Evolutionary conservation across 169 alveolate genomes (phyloP).

Genomic region (Besnoitia besnoiti): DNA sequence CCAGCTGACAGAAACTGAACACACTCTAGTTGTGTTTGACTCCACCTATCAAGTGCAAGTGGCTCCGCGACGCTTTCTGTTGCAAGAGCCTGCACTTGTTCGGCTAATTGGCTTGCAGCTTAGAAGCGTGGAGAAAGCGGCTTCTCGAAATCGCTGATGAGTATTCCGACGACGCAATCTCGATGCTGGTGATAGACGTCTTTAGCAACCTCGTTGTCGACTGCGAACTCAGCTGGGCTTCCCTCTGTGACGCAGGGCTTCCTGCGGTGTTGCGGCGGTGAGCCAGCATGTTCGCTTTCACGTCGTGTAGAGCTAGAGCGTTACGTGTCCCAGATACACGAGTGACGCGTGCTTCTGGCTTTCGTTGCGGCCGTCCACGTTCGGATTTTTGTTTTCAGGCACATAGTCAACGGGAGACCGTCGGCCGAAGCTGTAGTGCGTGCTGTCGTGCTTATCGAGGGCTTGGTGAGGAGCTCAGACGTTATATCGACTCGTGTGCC

Average conservation of each 20-base stretch:
- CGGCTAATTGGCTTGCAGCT: neutral
- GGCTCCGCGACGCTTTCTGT: no score
- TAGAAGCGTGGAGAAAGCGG: neutral
- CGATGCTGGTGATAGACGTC: neutral
- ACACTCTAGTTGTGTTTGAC: no score
- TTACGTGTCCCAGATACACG: no score
- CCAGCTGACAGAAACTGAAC: no score
- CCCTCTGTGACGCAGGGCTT: neutral
- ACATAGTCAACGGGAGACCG: neutral
- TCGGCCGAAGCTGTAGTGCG: neutral
- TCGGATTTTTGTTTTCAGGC: neutral
- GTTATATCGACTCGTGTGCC: neutral
- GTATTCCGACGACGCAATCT: neutral
- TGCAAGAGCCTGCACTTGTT: no score
- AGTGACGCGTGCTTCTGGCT: no score
- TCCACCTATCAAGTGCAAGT: no score
- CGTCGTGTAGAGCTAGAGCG: no score
- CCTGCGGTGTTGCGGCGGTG: neutral
- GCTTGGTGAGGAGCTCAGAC: neutral
- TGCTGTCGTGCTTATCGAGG: neutral
- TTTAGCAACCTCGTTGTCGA: neutral
- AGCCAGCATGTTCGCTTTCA: neutral
- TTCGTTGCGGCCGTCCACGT: neutral
- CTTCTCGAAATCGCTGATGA: conserved; percentile 6
- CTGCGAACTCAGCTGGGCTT: neutral